A percentile compares a stretch with the other conserved stretches of the same genome.
Conservation (phyloP, 345 rosid species). For the Noccaea caerulescens region DNA sequence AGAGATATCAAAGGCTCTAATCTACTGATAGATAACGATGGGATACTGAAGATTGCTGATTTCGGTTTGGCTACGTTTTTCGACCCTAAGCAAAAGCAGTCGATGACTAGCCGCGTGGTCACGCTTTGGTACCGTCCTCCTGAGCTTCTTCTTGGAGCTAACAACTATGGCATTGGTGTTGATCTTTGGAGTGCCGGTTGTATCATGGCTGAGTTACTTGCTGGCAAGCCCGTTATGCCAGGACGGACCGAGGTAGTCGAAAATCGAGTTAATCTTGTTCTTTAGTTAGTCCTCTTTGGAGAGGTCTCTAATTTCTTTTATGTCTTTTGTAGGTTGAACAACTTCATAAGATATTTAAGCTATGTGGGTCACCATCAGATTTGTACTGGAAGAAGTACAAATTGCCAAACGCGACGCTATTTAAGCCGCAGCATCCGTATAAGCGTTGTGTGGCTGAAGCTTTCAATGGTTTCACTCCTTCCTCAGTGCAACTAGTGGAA, state of each 20-base stretch:
- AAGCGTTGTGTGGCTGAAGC: slow-evolving; percentile 74
- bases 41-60: slow-evolving; percentile 84
- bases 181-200: slow-evolving; percentile 99
- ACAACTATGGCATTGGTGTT: slow-evolving; percentile 68
- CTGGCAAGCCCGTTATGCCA: slow-evolving; percentile 88
- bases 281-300: background rate
- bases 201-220: slow-evolving; percentile 84
- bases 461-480: slow-evolving; percentile 65
- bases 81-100: slow-evolving; percentile 62
- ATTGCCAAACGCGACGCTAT: slow-evolving; percentile 80
- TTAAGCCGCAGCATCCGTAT: slow-evolving; percentile 79
- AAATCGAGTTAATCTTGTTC: slow-evolving; percentile 11
- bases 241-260: slow-evolving; percentile 86
- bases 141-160: slow-evolving; percentile 91
- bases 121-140: slow-evolving; percentile 99
- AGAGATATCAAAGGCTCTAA: slow-evolving; percentile 93
- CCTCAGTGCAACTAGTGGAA: slow-evolving; percentile 66
- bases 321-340: slow-evolving; percentile 73
- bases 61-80: slow-evolving; percentile 88
- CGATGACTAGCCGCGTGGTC: slow-evolving; percentile 88
- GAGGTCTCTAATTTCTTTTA: too few relatives aligned
- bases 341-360: slow-evolving; percentile 84
- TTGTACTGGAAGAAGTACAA: slow-evolving; percentile 84
- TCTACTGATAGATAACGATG: slow-evolving; percentile 78
- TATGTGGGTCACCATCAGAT: slow-evolving; percentile 92